Evolutionary conservation across 176 grass and related monocot genomes (phyloP).

Genomic region (Eragrostis curvula): DNA sequence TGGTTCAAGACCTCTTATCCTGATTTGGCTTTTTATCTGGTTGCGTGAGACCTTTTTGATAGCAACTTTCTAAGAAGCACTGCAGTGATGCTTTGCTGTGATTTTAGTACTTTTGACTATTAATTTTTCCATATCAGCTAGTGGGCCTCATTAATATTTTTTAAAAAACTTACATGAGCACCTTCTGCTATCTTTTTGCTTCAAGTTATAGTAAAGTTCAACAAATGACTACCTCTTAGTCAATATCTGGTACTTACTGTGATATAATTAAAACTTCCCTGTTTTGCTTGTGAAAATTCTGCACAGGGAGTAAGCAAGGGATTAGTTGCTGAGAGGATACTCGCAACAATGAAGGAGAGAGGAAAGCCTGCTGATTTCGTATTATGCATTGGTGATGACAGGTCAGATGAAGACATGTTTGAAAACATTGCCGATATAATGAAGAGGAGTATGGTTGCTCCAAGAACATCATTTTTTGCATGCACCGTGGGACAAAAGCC

Average conservation of each 20-base stretch:
- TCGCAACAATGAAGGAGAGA: slow-evolving; percentile 70
- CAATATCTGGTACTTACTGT: neutral
- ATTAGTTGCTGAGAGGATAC: slow-evolving; percentile 81
- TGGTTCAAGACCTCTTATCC: neutral
- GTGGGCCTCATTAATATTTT: neutral
- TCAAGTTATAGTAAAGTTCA: neutral
- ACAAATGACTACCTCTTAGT: neutral
- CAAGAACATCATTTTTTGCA: slow-evolving; percentile 72
- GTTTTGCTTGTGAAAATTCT: slow-evolving; percentile 34
- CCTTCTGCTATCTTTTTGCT: slow-evolving; percentile 1
- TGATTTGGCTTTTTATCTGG: slow-evolving; percentile 30
- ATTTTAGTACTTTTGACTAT: neutral
- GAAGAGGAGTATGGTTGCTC: slow-evolving; percentile 58
- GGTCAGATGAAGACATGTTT: slow-evolving; percentile 96
- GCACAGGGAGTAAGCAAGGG: slow-evolving; percentile 95
- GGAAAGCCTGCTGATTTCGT: slow-evolving; percentile 81
- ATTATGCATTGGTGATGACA: slow-evolving; percentile 89
- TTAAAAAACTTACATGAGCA: no score
- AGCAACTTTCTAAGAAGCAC: slow-evolving; percentile 8
- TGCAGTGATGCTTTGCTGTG: neutral
- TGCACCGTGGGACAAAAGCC: slow-evolving; percentile 98
- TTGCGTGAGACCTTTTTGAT: slow-evolving; percentile 32
- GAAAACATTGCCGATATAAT: slow-evolving; percentile 77
- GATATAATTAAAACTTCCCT: slow-evolving; percentile 1
- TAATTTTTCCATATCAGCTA: slow-evolving; percentile 1